Evolutionary conservation across 192 early-diverging fungal species (phyloP).

Genomic region (Entophlyctis helioformis): DNA sequence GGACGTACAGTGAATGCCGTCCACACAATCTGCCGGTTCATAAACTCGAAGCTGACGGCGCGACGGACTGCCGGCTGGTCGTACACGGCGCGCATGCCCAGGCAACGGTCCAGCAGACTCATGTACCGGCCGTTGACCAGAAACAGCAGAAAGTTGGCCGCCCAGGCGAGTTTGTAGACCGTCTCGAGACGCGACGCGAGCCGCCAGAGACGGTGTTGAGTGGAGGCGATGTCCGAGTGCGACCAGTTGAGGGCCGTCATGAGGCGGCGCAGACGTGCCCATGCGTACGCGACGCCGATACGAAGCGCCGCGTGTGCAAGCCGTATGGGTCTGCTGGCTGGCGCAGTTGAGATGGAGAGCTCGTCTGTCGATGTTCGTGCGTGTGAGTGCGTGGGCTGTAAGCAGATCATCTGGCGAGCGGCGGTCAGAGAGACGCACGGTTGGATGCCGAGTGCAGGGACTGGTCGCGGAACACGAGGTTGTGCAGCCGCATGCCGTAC

Average conservation of each 20-base stretch:
- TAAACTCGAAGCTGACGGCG: conserved; percentile 81
- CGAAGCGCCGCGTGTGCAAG: too few species aligned
- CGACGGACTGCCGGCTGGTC: conserved; percentile 60
- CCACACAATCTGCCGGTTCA: conserved; percentile 89
- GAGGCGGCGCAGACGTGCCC: conserved; percentile 43
- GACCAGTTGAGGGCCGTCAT: conserved; percentile 63
- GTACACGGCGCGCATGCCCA: conserved; percentile 80
- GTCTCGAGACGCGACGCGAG: conserved; percentile 33
- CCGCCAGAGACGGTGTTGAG: conserved; percentile 11
- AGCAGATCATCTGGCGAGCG: too few species aligned
- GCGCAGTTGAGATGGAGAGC: too few species aligned
- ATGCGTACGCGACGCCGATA: conserved; percentile 63
- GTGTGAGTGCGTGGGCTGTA: too few species aligned
- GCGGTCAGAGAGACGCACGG: too few species aligned
- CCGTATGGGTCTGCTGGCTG: too few species aligned
- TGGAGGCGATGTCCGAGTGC: too few species aligned
- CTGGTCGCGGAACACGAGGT: conserved; percentile 69
- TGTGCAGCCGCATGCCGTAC: conserved; percentile 75
- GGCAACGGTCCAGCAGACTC: conserved; percentile 59
- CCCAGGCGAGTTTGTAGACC: conserved; percentile 37
- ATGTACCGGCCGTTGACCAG: conserved; percentile 76
- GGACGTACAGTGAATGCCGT: conserved; percentile 64
- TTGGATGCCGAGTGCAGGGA: too few species aligned
- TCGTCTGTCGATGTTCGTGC: too few species aligned
- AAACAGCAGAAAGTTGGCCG: conserved; percentile 78